Base-by-base conservation (phyloP, 2,329 filamentous ascomycete species). In the Diaporthe citrichinensis region DNA sequence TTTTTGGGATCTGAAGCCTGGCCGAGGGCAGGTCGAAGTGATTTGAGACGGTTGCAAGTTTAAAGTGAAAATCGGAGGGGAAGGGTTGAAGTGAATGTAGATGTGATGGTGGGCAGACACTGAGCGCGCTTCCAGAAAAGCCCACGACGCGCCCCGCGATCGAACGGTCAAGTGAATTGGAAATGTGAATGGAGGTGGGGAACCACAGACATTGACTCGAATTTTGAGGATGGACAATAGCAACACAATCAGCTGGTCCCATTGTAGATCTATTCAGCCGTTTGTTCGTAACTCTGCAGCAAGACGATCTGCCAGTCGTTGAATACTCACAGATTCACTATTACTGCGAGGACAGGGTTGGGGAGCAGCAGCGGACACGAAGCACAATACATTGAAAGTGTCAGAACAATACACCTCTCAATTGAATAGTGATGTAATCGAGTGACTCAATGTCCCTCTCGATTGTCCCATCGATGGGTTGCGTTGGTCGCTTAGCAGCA, bases 301-400 rank as follows among this genome's bases (percentile, higher is more conserved):
- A 20, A 39, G 17, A n/a, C 34, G 12, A 59, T 15, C 39, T 20
- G 28, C 12, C n/a, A 23, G 34, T 23, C 12, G 17, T 20, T 6
- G 15, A 65, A 49, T 49, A 65, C 41, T 49, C 12, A n/a, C 41
- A 65, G 25, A 34, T n/a, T 46, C 61, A 65, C 61, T 31, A 14
- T 39, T 8, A 15, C 6, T 28, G 15, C 53, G 17, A 51, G 49
- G 14, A 28, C 36, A 2, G 2, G n/a, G 1, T 4, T 6, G 9
- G 23, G 23, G 59, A 41, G 39, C 15, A 65, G 9, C 39, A 31
- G 20, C 39, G 4, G 20, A 8, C 4, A 10, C 10, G 17, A 7
- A n/a, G 44, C 28, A 8, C 25, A 65, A n/a, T n/a, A 31, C 28
- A 31, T 65, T 49, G 17, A 34, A 6, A 23, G 2, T 0, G 1